Evolutionary conservation across 2,329 filamentous ascomycete genomes (phyloP).

Genomic region (Monosporascus sp.): DNA sequence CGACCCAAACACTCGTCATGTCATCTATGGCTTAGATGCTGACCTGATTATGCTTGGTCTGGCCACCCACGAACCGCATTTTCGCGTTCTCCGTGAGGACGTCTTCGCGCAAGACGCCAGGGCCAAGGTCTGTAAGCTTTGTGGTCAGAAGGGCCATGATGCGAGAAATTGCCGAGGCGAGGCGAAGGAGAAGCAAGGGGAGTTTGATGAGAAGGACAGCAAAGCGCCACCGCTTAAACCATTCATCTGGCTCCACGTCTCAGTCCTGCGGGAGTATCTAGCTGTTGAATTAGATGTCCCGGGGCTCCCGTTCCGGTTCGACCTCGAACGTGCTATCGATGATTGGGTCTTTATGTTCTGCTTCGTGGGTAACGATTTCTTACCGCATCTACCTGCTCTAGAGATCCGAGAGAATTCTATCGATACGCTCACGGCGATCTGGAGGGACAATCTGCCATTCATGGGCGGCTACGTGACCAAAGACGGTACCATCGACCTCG

Average conservation of each 20-base stretch:
- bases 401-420: conserved; percentile 98
- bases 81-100: conserved; percentile 92
- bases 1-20: conserved; percentile 93
- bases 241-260: conserved; percentile 97
- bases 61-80: conserved; percentile 95
- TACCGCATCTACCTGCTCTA: conserved; percentile 93
- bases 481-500: conserved; percentile 85
- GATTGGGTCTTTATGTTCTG: conserved; percentile 99
- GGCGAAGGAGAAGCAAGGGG: conserved; percentile 70
- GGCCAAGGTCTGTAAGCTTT: conserved; percentile 76
- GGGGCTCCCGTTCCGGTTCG: conserved; percentile 79
- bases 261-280: conserved; percentile 86
- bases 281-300: conserved; percentile 83
- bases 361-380: conserved; percentile 97
- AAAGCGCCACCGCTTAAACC: conserved; percentile 70
- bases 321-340: conserved; percentile 89
- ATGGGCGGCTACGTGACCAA: conserved; percentile 98
- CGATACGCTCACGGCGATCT: conserved; percentile 92
- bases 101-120: conserved; percentile 90
- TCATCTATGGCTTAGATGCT: conserved; percentile 96
- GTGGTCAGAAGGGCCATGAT: conserved; percentile 88
- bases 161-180: conserved; percentile 79
- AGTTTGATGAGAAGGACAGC: conserved; percentile 75
- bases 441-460: conserved; percentile 82
- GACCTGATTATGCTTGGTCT: conserved; percentile 98